Evolutionary conservation across 1,284 basidiomycete genomes (phyloP).

Genomic region (Fereydounia khargensis): DNA sequence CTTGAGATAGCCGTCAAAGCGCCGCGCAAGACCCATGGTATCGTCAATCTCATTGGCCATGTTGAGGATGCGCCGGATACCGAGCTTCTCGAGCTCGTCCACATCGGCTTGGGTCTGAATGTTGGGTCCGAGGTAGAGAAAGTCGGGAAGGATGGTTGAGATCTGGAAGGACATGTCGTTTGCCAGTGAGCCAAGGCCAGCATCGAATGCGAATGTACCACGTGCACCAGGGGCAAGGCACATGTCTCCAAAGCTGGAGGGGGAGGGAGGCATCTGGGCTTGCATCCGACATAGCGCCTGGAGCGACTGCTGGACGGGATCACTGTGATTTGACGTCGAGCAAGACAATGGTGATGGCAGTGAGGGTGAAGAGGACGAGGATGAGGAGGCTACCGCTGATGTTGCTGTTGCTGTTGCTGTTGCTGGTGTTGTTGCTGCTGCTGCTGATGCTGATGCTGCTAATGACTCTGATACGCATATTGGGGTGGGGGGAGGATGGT

Average conservation of each 20-base stretch:
- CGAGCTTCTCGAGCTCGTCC: slow-evolving; percentile 69
- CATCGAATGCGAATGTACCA: not conserved
- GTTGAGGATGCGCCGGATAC: slow-evolving; percentile 83
- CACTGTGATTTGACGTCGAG: too few relatives aligned
- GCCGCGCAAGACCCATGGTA: slow-evolving; percentile 7
- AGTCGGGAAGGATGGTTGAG: slow-evolving; percentile 73
- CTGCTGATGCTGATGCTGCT: too few relatives aligned
- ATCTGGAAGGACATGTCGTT: slow-evolving; percentile 19
- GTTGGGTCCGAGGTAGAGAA: slow-evolving; percentile 87
- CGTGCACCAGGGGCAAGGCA: not conserved
- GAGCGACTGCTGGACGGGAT: not conserved
- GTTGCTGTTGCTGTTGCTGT: too few relatives aligned
- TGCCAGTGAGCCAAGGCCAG: not conserved
- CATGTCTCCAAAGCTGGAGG: not conserved
- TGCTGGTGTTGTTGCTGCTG: too few relatives aligned
- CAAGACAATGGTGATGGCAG: too few relatives aligned
- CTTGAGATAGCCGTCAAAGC: slow-evolving; percentile 76
- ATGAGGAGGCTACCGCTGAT: too few relatives aligned
- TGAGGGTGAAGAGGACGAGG: too few relatives aligned
- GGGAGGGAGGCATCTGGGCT: not conserved
- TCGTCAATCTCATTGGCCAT: slow-evolving; percentile 70
- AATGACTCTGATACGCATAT: too few relatives aligned
- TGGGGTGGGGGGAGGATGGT: too few relatives aligned
- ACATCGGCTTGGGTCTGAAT: slow-evolving; percentile 73
- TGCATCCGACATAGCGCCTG: not conserved